Evolutionary conservation across 2,329 filamentous ascomycete species (phyloP).

Genomic region (Claviceps africana): DNA sequence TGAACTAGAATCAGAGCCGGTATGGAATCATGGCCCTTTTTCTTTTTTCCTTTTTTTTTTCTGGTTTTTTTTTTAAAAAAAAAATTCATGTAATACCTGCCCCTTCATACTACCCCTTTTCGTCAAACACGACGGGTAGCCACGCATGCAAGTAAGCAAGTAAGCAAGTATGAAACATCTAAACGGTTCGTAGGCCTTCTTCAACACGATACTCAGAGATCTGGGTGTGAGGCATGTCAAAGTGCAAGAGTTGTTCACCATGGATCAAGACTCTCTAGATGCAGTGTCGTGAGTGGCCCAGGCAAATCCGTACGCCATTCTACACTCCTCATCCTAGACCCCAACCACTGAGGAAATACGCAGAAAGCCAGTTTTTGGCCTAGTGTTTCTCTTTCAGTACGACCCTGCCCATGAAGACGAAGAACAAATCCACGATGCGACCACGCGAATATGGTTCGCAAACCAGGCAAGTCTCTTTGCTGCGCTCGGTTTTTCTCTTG

Average conservation of each 20-base stretch:
- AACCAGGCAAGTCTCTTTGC: slow-evolving; percentile 52
- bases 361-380: slow-evolving; percentile 61
- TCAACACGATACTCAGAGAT: slow-evolving; percentile 70
- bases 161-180: not conserved
- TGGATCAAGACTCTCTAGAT: slow-evolving; percentile 54
- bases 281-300: slow-evolving; percentile 40
- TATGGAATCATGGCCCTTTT: slow-evolving; percentile 25
- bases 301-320: not conserved
- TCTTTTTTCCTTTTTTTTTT: too few species aligned
- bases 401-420: slow-evolving; percentile 39
- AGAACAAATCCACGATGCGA: slow-evolving; percentile 35
- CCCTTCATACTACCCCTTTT: too few species aligned
- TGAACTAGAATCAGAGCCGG: slow-evolving; percentile 83
- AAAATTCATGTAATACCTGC: not conserved
- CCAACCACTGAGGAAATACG: not conserved
- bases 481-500: not conserved
- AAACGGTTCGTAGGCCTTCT: slow-evolving; percentile 47
- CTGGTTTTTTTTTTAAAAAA: not conserved
- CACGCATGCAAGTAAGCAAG: not conserved
- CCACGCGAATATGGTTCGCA: slow-evolving; percentile 66
- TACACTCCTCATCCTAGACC: not conserved
- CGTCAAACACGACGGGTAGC: not conserved
- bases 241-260: slow-evolving; percentile 60
- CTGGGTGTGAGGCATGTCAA: slow-evolving; percentile 62
- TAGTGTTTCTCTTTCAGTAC: slow-evolving; percentile 81